Conservation (phyloP, 1,284 basidiomycete species). For the Sanguinoderma infundibulare region DNA sequence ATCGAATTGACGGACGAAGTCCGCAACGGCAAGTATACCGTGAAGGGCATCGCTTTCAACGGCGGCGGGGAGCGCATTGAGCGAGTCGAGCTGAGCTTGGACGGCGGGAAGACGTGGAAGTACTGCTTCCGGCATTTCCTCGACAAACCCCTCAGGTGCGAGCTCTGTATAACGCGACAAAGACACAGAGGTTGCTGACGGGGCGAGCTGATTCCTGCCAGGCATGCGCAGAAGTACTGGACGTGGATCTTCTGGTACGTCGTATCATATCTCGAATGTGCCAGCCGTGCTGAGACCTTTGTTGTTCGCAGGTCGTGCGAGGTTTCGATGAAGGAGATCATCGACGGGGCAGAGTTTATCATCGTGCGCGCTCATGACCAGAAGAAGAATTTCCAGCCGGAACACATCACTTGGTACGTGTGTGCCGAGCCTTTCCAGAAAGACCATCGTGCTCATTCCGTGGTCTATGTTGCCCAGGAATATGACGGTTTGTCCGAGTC, state of each 20-base stretch:
- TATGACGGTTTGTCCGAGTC: slow-evolving; percentile 9
- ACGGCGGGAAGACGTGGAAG: slow-evolving; percentile 30
- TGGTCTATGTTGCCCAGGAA: slow-evolving; percentile 10
- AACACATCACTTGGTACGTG: slow-evolving; percentile 26
- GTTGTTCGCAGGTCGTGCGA: slow-evolving; percentile 28
- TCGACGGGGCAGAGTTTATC: slow-evolving; percentile 21
- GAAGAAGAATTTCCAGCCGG: slow-evolving; percentile 29
- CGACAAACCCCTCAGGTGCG: slow-evolving; percentile 20
- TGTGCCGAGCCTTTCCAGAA: no score
- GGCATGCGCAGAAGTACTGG: slow-evolving; percentile 33
- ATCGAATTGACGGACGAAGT: slow-evolving; percentile 9
- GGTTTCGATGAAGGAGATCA: slow-evolving; percentile 21
- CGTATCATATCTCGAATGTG: background rate
- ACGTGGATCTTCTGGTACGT: slow-evolving; percentile 32
- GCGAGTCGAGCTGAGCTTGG: slow-evolving; percentile 30
- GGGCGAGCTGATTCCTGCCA: background rate
- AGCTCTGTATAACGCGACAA: background rate
- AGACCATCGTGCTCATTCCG: no score
- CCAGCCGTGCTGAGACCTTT: background rate
- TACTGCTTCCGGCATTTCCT: slow-evolving; percentile 29
- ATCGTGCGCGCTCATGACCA: slow-evolving; percentile 27
- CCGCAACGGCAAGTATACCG: slow-evolving; percentile 15
- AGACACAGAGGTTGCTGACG: background rate
- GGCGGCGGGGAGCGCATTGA: slow-evolving; percentile 26
- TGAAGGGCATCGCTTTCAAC: slow-evolving; percentile 30